These are phyloP conservation scores for Penicillium sp. DNA, from an alignment of 2,329 filamentous ascomycete species.

Conservation along the genomic window DNA sequence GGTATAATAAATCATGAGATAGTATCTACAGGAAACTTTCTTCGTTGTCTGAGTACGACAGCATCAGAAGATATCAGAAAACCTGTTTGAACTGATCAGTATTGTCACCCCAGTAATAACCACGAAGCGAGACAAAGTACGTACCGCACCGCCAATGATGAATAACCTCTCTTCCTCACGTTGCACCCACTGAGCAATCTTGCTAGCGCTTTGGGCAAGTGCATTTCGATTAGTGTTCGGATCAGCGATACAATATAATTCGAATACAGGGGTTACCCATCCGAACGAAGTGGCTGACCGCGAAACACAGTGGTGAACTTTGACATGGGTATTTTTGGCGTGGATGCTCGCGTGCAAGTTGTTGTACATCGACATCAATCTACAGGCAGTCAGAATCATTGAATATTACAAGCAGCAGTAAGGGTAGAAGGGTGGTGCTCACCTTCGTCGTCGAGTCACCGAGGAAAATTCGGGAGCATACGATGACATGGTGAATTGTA, in stretches of 20 bases:
- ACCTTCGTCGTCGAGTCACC: slow-evolving; percentile 56
- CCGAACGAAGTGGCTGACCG: slow-evolving; percentile 71
- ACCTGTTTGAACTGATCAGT: slow-evolving; percentile 14
- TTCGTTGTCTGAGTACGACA: neutral
- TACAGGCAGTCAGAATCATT: slow-evolving; percentile 20
- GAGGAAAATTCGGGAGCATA: slow-evolving; percentile 60
- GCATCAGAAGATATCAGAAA: slow-evolving; percentile 12
- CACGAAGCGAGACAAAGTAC: slow-evolving; percentile 9
- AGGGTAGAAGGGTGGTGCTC: slow-evolving; percentile 11
- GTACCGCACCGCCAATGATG: slow-evolving; percentile 90
- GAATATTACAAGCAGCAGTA: neutral
- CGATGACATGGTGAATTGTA: slow-evolving; percentile 89
- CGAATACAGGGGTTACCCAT: slow-evolving; percentile 85
- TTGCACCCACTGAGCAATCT: slow-evolving; percentile 82
- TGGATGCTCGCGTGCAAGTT: slow-evolving; percentile 78
- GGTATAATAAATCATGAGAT: slow-evolving; percentile 5
- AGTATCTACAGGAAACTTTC: slow-evolving; percentile 1
- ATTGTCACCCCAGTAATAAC: neutral
- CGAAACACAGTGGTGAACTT: slow-evolving; percentile 71
- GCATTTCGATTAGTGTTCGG: slow-evolving; percentile 55
- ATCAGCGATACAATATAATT: slow-evolving; percentile 89
- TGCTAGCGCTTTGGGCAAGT: slow-evolving; percentile 76
- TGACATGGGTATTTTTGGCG: slow-evolving; percentile 70
- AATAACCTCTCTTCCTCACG: slow-evolving; percentile 89
- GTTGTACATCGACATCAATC: slow-evolving; percentile 74